These are phyloP conservation scores for Podaxis mareebaensis DNA, from an alignment of 768 basidiomycete genomes.

Conservation along the genomic window DNA sequence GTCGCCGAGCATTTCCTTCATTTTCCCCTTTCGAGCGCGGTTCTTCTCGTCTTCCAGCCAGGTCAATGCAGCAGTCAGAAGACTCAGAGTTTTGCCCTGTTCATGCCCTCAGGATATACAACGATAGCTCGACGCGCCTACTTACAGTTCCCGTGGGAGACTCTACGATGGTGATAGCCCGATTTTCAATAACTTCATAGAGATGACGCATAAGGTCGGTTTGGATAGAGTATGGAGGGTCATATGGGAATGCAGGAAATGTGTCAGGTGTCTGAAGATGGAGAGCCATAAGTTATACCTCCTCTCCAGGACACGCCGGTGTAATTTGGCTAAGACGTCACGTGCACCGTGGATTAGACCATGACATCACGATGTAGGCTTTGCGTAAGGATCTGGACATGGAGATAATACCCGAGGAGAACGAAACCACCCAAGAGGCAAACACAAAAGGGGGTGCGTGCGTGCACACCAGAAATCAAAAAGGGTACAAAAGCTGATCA, in stretches of 20 bases:
- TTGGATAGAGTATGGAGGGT: slow-evolving; percentile 83
- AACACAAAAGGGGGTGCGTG: not conserved
- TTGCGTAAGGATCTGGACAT: not conserved
- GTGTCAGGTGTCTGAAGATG: slow-evolving; percentile 60
- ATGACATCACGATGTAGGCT: not conserved
- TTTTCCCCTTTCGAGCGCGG: slow-evolving; percentile 66
- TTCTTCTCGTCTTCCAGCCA: slow-evolving; percentile 74
- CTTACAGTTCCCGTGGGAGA: slow-evolving; percentile 88
- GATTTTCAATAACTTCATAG: slow-evolving; percentile 74
- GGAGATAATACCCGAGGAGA: not conserved
- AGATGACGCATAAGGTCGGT: slow-evolving; percentile 85
- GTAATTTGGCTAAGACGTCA: not conserved
- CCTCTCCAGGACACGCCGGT: not conserved
- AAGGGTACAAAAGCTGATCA: not conserved
- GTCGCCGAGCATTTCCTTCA: slow-evolving; percentile 41
- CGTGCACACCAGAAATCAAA: not conserved
- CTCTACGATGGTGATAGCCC: slow-evolving; percentile 80
- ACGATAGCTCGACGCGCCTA: not conserved
- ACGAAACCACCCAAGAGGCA: not conserved
- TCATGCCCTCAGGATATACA: not conserved
- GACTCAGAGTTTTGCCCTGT: slow-evolving; percentile 85
- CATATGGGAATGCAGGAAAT: slow-evolving; percentile 85
- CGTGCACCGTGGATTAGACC: not conserved
- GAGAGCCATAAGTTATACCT: slow-evolving; percentile 27
- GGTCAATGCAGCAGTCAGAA: slow-evolving; percentile 73